Percentiles rank a stretch among this genome's conserved stretches.
Evolutionary conservation across 768 basidiomycete species (phyloP).

Genomic region (Dentipellis fragilis): DNA sequence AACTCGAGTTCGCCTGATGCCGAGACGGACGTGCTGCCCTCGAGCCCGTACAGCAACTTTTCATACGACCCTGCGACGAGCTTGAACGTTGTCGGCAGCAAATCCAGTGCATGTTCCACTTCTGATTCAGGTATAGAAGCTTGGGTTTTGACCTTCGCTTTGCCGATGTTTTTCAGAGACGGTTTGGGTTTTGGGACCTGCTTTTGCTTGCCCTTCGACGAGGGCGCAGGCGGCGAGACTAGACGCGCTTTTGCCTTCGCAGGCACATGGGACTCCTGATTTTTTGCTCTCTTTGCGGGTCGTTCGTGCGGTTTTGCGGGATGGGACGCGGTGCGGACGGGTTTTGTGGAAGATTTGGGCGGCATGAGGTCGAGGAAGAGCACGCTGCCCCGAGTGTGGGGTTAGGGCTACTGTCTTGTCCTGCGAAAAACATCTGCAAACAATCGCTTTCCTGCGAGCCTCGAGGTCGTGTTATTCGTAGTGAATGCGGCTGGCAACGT

Average conservation of each 20-base stretch:
- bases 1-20: conserved; percentile 22
- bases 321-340: not conserved
- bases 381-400: conserved; percentile 7
- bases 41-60: conserved; percentile 86
- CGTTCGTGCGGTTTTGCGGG: not conserved
- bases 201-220: no score
- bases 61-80: conserved; percentile 92
- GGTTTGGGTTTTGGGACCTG: not conserved
- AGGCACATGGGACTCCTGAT: not conserved
- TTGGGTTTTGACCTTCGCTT: conserved; percentile 18
- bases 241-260: not conserved
- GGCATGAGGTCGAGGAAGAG: conserved; percentile 3
- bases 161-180: conserved; percentile 8
- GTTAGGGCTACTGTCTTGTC: conserved; percentile 12
- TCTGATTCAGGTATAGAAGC: conserved; percentile 12
- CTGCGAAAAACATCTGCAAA: conserved; percentile 15
- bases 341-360: conserved; percentile 3
- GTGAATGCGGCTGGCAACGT: no score
- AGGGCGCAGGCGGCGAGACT: no score
- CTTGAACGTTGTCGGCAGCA: conserved; percentile 61
- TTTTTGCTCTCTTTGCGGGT: not conserved
- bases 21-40: conserved; percentile 43
- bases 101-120: not conserved
- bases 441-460: not conserved
- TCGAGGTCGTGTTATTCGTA: not conserved